Conservation (phyloP, 1,139 yeast genomes). For the Hemisphaericaspora xylofermentans region DNA sequence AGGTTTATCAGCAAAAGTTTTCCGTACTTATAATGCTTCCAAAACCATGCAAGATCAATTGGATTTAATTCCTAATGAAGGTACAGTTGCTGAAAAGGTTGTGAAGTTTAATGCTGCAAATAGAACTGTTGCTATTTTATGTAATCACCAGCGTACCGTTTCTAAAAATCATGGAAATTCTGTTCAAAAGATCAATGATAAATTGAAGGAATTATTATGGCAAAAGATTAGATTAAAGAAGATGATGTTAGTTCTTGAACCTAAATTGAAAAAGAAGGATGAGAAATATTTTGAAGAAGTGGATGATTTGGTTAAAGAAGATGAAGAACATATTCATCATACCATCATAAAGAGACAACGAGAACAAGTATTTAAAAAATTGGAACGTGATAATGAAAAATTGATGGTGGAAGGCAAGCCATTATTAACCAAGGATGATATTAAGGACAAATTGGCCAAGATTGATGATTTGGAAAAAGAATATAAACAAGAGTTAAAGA, state of each 20-base stretch:
- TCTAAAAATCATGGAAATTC: conserved; percentile 80
- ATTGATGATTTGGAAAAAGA: conserved; percentile 56
- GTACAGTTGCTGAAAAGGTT: conserved; percentile 84
- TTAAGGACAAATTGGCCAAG: conserved; percentile 58
- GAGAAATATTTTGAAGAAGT: conserved; percentile 65
- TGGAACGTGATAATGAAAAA: conserved; percentile 77
- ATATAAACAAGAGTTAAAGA: conserved; percentile 58
- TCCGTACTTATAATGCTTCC: conserved; percentile 96
- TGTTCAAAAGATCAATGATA: conserved; percentile 75
- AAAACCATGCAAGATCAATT: conserved; percentile 95
- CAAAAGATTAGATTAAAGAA: conserved; percentile 72
- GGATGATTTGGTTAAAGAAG: conserved; percentile 67
- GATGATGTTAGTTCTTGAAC: conserved; percentile 68
- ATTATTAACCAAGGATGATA: conserved; percentile 48
- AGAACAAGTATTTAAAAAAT: conserved; percentile 63
- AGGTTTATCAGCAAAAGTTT: conserved; percentile 93
- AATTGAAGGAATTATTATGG: conserved; percentile 79
- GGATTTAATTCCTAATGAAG: conserved; percentile 77
- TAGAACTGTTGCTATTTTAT: conserved; percentile 88
- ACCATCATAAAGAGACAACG: conserved; percentile 57
- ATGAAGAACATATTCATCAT: conserved; percentile 57
- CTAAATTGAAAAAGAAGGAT: conserved; percentile 50
- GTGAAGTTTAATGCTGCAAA: conserved; percentile 92
- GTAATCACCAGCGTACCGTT: conserved; percentile 96
- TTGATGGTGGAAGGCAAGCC: conserved; percentile 56